These are phyloP conservation scores for Globisporangium barbulae DNA, from an alignment of 352 stramenopile genomes.

Conservation along the genomic window DNA sequence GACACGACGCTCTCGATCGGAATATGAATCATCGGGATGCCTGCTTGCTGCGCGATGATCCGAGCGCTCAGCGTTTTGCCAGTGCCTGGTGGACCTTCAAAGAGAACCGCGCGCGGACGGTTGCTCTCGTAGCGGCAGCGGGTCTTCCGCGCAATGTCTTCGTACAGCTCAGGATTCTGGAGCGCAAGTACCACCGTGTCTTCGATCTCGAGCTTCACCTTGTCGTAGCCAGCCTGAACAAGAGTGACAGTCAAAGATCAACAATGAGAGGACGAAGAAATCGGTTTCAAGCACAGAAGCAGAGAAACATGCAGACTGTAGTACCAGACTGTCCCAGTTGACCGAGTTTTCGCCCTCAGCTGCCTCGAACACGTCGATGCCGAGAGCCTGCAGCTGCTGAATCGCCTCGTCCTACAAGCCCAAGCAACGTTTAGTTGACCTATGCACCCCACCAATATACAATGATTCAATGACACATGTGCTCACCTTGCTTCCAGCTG, in stretches of 20 bases:
- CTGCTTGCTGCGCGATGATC: conserved; percentile 92
- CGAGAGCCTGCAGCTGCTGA: conserved; percentile 71
- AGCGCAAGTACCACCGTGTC: conserved; percentile 91
- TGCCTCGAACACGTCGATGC: conserved; percentile 81
- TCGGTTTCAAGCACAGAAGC: background rate
- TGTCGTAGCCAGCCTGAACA: conserved; percentile 82
- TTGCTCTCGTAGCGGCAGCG: conserved; percentile 88
- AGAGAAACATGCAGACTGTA: background rate
- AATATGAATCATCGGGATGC: conserved; percentile 93
- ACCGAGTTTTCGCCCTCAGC: conserved; percentile 49
- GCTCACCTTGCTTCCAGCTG: conserved; percentile 43
- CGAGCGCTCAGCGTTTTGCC: conserved; percentile 92
- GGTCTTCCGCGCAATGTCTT: conserved; percentile 88
- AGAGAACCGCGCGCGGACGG: conserved; percentile 86
- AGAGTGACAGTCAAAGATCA: background rate
- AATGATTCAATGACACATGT: too few species aligned
- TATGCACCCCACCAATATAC: too few species aligned
- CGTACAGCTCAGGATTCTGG: conserved; percentile 90
- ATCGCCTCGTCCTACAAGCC: conserved; percentile 65
- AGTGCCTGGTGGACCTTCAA: conserved; percentile 93
- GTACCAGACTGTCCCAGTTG: conserved; percentile 82
- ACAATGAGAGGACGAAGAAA: background rate
- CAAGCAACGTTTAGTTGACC: background rate
- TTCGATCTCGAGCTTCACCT: conserved; percentile 90
- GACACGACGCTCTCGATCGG: conserved; percentile 92